Conservation (phyloP, 805 yeast species). For the Saccharomycopsis sp. region DNA sequence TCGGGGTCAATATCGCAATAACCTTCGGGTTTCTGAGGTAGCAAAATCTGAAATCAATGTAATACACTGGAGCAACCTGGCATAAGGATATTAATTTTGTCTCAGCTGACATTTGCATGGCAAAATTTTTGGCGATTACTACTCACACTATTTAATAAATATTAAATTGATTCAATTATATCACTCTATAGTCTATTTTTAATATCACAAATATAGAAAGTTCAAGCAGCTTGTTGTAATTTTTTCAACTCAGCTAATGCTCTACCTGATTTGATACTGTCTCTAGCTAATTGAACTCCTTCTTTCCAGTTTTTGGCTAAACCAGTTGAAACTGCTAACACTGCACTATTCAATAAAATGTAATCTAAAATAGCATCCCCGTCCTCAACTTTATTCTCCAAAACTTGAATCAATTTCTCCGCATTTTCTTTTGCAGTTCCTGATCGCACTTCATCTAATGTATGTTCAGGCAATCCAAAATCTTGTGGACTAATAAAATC, state of each 20-base stretch:
- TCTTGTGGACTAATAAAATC: conserved; percentile 59
- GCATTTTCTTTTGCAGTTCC: conserved; percentile 91
- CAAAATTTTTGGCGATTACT: too few species aligned
- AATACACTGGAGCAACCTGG: too few species aligned
- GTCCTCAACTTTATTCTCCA: conserved; percentile 39
- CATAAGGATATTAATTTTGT: too few species aligned
- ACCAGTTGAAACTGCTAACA: conserved; percentile 76
- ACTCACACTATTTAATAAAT: too few species aligned
- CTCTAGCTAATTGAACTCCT: conserved; percentile 70
- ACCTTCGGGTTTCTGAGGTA: too few species aligned
- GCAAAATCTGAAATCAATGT: too few species aligned
- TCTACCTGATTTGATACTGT: conserved; percentile 57
- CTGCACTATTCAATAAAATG: conserved; percentile 84
- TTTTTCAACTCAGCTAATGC: conserved; percentile 54
- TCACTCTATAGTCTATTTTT: too few species aligned
- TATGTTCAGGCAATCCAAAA: conserved; percentile 74
- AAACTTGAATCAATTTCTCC: conserved; percentile 36
- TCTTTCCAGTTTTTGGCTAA: conserved; percentile 58
- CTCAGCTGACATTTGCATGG: too few species aligned
- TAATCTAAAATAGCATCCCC: conserved; percentile 72
- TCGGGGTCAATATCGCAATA: too few species aligned
- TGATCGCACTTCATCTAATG: conserved; percentile 59
- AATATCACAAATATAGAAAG: too few species aligned
- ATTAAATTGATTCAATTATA: too few species aligned
- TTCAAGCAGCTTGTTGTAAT: too few species aligned